Percentiles rank a stretch among this genome's conserved stretches.
These are phyloP conservation scores for Priceomyces medius DNA, from an alignment of 805 yeast genomes.

Conservation along the genomic window DNA sequence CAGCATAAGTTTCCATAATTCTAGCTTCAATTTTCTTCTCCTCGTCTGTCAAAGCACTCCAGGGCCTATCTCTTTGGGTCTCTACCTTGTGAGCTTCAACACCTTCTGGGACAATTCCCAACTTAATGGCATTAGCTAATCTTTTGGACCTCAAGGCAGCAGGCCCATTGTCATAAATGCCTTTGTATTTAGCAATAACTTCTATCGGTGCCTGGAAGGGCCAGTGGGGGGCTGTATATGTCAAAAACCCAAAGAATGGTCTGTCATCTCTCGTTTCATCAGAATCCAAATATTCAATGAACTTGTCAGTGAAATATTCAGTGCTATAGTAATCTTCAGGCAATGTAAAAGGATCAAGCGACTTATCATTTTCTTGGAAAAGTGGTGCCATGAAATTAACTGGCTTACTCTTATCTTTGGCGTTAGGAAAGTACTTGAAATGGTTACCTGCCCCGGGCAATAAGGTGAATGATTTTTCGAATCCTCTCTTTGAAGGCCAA, in stretches of 20 bases:
- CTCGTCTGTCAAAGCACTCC: slow-evolving; percentile 42
- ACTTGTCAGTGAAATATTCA: slow-evolving; percentile 43
- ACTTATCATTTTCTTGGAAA: slow-evolving; percentile 38
- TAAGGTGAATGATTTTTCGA: slow-evolving; percentile 48
- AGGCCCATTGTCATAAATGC: slow-evolving; percentile 51
- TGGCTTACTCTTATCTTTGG: slow-evolving; percentile 26
- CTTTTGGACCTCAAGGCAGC: slow-evolving; percentile 39
- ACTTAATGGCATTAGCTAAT: slow-evolving; percentile 36
- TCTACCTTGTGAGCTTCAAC: slow-evolving; percentile 45
- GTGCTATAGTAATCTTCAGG: slow-evolving; percentile 52
- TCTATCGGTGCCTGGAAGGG: slow-evolving; percentile 60
- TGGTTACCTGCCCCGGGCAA: slow-evolving; percentile 61
- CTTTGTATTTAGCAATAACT: slow-evolving; percentile 46
- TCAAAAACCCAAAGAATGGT: slow-evolving; percentile 55
- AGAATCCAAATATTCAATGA: slow-evolving; percentile 33
- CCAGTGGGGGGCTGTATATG: slow-evolving; percentile 69
- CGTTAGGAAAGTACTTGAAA: slow-evolving; percentile 43
- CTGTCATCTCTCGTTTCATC: slow-evolving; percentile 32
- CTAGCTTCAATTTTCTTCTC: slow-evolving; percentile 39
- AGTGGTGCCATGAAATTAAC: slow-evolving; percentile 38
- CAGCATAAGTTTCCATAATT: slow-evolving; percentile 60
- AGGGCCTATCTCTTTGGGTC: slow-evolving; percentile 41
- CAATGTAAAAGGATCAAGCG: slow-evolving; percentile 31
- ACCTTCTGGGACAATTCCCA: slow-evolving; percentile 48
- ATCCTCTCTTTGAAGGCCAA: slow-evolving; percentile 51